Conservation (phyloP, 169 alveolate genomes). For the Theileria annulata region DNA sequence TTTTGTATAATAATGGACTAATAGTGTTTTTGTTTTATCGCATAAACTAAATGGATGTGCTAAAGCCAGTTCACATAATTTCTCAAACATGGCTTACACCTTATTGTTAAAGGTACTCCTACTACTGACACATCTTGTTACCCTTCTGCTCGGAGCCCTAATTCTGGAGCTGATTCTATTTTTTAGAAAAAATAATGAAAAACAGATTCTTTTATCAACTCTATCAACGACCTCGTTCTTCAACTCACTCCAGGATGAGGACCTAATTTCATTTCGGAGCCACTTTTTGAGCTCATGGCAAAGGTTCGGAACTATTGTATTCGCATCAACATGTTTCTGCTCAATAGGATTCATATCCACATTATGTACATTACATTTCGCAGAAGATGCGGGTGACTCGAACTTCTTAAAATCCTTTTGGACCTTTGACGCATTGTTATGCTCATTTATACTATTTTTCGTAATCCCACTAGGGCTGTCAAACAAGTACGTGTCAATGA, state of each 20-base stretch:
- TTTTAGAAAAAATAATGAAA: conserved; percentile 18
- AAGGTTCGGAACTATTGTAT: conserved; percentile 41
- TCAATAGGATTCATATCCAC: conserved; percentile 37
- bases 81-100: conserved; percentile 10
- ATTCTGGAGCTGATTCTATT: conserved; percentile 35
- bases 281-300: conserved; percentile 12
- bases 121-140: conserved; percentile 21
- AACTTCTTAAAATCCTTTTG: conserved; percentile 27
- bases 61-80: too few species aligned
- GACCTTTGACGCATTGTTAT: conserved; percentile 28
- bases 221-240: not conserved
- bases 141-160: conserved; percentile 21
- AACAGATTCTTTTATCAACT: not conserved
- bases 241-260: not conserved
- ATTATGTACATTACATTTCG: conserved; percentile 10
- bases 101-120: conserved; percentile 6
- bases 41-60: not conserved
- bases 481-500: conserved; percentile 29
- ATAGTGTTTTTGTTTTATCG: not conserved
- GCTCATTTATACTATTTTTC: conserved; percentile 20
- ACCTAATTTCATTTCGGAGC: not conserved
- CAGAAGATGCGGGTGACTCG: not conserved
- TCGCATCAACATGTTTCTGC: conserved; percentile 38
- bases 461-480: conserved; percentile 43
- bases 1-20: not conserved